These are phyloP conservation scores for Schizophyllum amplum DNA, from an alignment of 1,284 basidiomycete species.

Conservation along the genomic window DNA sequence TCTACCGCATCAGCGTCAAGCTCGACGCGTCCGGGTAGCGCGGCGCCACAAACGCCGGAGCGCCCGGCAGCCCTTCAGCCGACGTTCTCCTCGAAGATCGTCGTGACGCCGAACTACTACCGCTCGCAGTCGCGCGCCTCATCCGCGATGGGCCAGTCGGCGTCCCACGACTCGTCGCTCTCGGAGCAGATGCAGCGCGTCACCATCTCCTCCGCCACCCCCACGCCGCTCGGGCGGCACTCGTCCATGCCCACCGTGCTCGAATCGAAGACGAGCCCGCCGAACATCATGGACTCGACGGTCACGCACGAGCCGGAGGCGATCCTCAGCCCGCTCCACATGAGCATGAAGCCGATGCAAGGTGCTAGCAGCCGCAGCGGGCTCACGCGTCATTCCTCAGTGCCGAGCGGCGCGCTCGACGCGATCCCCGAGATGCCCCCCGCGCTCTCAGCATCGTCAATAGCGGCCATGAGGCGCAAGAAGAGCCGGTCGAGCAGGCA, in stretches of 20 bases:
- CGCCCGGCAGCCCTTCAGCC: slow-evolving; percentile 38
- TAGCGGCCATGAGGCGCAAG: not conserved
- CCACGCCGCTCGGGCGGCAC: slow-evolving; percentile 22
- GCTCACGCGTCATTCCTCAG: slow-evolving; percentile 25
- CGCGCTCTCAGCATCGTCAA: not conserved
- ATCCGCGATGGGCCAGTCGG: not conserved
- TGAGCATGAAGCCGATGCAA: slow-evolving; percentile 25
- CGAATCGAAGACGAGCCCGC: slow-evolving; percentile 15
- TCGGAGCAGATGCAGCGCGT: slow-evolving; percentile 21
- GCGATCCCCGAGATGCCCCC: slow-evolving; percentile 12
- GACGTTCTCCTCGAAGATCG: slow-evolving; percentile 57
- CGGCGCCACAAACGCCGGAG: slow-evolving; percentile 24
- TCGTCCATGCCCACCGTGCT: slow-evolving; percentile 22
- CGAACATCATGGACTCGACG: slow-evolving; percentile 24
- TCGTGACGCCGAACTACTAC: slow-evolving; percentile 58
- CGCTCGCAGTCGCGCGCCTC: slow-evolving; percentile 6
- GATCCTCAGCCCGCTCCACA: slow-evolving; percentile 45
- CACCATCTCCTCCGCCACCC: slow-evolving; percentile 12
- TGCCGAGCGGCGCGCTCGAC: slow-evolving; percentile 19
- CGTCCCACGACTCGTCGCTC: slow-evolving; percentile 18
- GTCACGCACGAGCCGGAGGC: slow-evolving; percentile 48
- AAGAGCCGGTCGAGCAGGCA: not conserved
- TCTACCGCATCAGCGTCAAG: slow-evolving; percentile 5
- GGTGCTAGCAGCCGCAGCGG: slow-evolving; percentile 19
- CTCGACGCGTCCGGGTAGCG: slow-evolving; percentile 5